phyloP scores from a whole-genome alignment of 805 yeast genomes.

The Suhomyces sp. region DNA sequence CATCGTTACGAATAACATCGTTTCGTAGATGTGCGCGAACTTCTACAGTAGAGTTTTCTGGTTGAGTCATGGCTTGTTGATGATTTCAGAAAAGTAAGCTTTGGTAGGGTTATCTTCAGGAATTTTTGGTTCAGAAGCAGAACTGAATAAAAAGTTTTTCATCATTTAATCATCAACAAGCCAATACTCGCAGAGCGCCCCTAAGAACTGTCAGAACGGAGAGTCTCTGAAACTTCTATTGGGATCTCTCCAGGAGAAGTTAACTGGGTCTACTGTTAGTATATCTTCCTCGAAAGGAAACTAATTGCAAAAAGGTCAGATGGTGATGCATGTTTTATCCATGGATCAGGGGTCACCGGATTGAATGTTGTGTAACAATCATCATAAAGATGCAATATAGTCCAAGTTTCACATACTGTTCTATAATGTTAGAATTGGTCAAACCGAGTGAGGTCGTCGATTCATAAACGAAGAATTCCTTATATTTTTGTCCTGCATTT shows the following conservation, averaged over 20 bases:
- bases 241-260: not conserved
- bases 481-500: constrained; percentile 67
- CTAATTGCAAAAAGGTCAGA: constrained; percentile 50
- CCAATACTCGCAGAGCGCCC: not conserved
- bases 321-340: constrained; percentile 97
- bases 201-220: not conserved
- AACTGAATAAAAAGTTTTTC: constrained; percentile 72
- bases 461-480: constrained; percentile 81
- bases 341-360: constrained; percentile 70
- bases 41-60: not conserved
- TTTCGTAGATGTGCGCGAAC: not conserved
- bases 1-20: no score
- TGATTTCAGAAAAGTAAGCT: constrained; percentile 46
- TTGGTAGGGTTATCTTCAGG: constrained; percentile 79
- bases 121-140: constrained; percentile 87
- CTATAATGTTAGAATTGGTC: not conserved
- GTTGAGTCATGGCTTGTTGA: not conserved
- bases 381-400: constrained; percentile 7
- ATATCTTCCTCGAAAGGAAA: not conserved
- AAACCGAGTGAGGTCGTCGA: not conserved
- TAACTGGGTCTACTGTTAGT: not conserved
- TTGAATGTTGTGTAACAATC: constrained; percentile 16
- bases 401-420: constrained; percentile 7
- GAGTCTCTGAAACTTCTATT: not conserved
- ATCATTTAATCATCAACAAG: constrained; percentile 42